Percentiles rank a stretch among this genome's conserved stretches.
These are phyloP conservation scores for Penicillium sp. DNA, from an alignment of 2,329 filamentous ascomycete species.

Conservation along the genomic window DNA sequence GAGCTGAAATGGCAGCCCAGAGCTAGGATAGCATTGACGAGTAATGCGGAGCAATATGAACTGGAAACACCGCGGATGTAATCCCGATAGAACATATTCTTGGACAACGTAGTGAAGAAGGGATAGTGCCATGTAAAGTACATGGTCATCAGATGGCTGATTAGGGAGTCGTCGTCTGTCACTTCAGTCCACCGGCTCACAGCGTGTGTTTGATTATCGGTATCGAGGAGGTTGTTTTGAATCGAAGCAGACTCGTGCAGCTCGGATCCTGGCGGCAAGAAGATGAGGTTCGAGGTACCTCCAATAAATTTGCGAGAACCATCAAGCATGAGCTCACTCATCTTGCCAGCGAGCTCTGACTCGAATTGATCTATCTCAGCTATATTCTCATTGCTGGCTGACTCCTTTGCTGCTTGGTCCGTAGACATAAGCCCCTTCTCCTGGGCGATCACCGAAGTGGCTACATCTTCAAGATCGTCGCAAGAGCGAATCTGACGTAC, in stretches of 20 bases:
- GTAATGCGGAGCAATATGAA: constrained; percentile 79
- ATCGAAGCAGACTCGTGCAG: constrained; percentile 40
- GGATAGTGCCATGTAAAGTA: constrained; percentile 99
- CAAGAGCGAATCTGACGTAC: constrained; percentile 87
- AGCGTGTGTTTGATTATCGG: constrained; percentile 62
- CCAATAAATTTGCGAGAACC: constrained; percentile 88
- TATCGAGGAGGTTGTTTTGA: constrained; percentile 48
- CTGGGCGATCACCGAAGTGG: constrained; percentile 57
- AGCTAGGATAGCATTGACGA: constrained; percentile 92
- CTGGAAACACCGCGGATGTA: constrained; percentile 70
- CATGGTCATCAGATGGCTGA: constrained; percentile 89
- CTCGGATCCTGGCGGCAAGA: constrained; percentile 59
- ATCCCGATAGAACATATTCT: constrained; percentile 80
- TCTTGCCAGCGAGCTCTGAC: constrained; percentile 82
- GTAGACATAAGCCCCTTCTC: constrained; percentile 51
- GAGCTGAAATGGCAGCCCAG: constrained; percentile 92
- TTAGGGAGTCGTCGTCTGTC: constrained; percentile 73
- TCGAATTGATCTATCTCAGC: constrained; percentile 58
- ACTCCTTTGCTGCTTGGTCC: constrained; percentile 30
- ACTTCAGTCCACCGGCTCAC: constrained; percentile 85
- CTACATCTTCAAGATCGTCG: constrained; percentile 68
- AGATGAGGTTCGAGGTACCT: constrained; percentile 90
- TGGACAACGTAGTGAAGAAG: constrained; percentile 90
- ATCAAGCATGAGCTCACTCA: constrained; percentile 86
- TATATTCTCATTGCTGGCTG: constrained; percentile 40